phyloP scores from a whole-genome alignment of 805 yeast species.

The Starmerella bacillaris region DNA sequence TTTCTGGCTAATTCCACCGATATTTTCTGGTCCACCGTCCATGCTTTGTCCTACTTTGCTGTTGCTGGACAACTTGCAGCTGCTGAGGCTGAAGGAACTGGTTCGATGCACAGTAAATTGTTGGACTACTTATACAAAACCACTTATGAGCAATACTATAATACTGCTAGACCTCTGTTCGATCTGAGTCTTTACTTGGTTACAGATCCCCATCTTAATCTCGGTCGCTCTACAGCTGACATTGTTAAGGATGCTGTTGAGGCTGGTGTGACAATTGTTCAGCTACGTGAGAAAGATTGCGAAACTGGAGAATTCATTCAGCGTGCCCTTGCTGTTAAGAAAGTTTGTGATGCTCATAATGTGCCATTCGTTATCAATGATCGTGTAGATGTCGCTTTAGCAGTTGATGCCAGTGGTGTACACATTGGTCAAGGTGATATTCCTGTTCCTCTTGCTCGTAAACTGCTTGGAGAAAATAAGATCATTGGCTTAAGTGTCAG shows the following conservation, averaged over 20 bases:
- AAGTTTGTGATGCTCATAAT: constrained; percentile 36
- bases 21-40: constrained; percentile 5
- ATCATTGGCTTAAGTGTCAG: constrained; percentile 67
- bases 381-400: constrained; percentile 73
- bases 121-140: constrained; percentile 13
- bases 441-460: constrained; percentile 39
- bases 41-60: constrained; percentile 12
- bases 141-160: constrained; percentile 7
- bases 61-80: constrained; percentile 17
- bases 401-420: constrained; percentile 76
- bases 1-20: constrained; percentile 3
- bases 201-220: constrained; percentile 13
- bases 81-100: constrained; percentile 9
- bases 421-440: constrained; percentile 90
- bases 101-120: constrained; percentile 13
- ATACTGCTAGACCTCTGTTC: constrained; percentile 8
- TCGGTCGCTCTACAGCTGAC: constrained; percentile 4
- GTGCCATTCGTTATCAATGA: constrained; percentile 77
- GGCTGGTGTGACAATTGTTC: constrained; percentile 66
- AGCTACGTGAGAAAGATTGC: constrained; percentile 59
- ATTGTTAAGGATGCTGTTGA: constrained; percentile 32
- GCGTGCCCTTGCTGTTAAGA: constrained; percentile 43
- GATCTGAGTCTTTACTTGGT: constrained; percentile 15
- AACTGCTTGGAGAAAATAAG: constrained; percentile 51
- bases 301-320: constrained; percentile 51